Conservation (phyloP, 1,284 basidiomycete genomes). For the Malassezia sympodialis region DNA sequence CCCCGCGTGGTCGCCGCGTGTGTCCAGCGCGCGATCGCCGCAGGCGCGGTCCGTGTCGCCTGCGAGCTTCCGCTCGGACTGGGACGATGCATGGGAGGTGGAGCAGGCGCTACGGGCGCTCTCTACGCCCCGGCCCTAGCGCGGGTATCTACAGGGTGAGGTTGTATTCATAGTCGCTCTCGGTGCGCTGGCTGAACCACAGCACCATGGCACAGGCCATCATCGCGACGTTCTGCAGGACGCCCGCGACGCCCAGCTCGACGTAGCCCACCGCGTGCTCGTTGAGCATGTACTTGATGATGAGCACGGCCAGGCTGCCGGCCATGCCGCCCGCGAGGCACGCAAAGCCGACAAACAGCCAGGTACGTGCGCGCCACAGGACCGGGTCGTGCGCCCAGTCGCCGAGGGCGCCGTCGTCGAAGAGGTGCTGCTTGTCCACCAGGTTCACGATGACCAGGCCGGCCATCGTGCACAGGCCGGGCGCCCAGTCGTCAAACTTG, state of each 20-base stretch:
- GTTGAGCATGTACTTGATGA: conserved; percentile 79
- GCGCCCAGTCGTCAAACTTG: conserved; percentile 85
- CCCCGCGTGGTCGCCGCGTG: not conserved
- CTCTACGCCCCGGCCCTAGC: not conserved
- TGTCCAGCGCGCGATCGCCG: not conserved
- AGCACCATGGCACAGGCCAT: conserved; percentile 81
- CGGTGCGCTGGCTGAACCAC: conserved; percentile 73
- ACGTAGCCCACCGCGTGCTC: conserved; percentile 64
- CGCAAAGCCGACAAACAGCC: conserved; percentile 90
- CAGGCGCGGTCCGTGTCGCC: not conserved
- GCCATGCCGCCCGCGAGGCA: conserved; percentile 91
- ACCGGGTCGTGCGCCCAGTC: conserved; percentile 52
- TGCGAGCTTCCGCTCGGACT: not conserved
- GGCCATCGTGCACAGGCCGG: conserved; percentile 81
- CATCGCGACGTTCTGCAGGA: conserved; percentile 77
- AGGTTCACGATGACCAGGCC: conserved; percentile 87
- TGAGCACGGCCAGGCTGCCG: conserved; percentile 76
- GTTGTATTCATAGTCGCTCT: conserved; percentile 77
- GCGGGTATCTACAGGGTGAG: conserved; percentile 56
- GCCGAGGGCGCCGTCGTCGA: conserved; percentile 52
- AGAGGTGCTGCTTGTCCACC: conserved; percentile 84
- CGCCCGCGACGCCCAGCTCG: conserved; percentile 89
- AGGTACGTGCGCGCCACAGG: conserved; percentile 77
- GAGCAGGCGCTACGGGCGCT: conserved; percentile 8
- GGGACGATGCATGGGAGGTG: conserved; percentile 14